These are phyloP conservation scores for Tricholoma flavovirens DNA, from an alignment of 768 basidiomycete genomes.

Conservation along the genomic window DNA sequence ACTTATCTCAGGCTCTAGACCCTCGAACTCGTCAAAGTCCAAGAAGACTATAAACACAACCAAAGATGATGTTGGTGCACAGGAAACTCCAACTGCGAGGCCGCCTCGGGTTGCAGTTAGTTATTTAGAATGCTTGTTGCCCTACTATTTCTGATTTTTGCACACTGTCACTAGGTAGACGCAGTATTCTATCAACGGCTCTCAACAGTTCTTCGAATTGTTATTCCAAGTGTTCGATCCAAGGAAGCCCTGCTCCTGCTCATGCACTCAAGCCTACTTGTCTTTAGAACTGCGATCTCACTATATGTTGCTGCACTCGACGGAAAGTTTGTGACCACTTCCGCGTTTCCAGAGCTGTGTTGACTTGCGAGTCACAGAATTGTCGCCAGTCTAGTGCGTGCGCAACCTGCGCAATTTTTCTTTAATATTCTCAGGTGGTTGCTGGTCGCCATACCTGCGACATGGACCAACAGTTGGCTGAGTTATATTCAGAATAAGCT, in stretches of 20 bases:
- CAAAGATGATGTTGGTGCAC: constrained; percentile 8
- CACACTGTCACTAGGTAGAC: constrained; percentile 59
- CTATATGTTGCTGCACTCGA: constrained; percentile 93
- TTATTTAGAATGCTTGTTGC: constrained; percentile 5
- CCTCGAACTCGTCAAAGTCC: constrained; percentile 26
- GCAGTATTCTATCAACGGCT: constrained; percentile 85
- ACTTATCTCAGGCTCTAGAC: constrained; percentile 44
- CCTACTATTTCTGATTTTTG: neutral
- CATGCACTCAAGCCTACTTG: constrained; percentile 84
- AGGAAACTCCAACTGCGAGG: constrained; percentile 28
- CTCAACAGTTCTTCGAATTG: constrained; percentile 70
- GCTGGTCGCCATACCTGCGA: constrained; percentile 86
- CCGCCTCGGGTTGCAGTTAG: constrained; percentile 65
- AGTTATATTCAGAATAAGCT: constrained; percentile 93
- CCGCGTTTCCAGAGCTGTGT: neutral
- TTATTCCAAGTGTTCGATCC: constrained; percentile 79
- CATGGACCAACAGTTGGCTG: constrained; percentile 90
- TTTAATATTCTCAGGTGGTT: constrained; percentile 87
- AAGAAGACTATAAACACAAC: constrained; percentile 30
- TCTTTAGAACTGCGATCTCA: constrained; percentile 87
- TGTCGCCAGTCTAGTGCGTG: constrained; percentile 90
- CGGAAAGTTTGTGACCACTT: constrained; percentile 56
- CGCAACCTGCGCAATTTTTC: constrained; percentile 72
- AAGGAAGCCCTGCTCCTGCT: constrained; percentile 84
- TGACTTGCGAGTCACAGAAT: constrained; percentile 48